These are phyloP conservation scores for Yamadazyma paraphyllophila DNA, from an alignment of 805 yeast species.

Conservation along the genomic window DNA sequence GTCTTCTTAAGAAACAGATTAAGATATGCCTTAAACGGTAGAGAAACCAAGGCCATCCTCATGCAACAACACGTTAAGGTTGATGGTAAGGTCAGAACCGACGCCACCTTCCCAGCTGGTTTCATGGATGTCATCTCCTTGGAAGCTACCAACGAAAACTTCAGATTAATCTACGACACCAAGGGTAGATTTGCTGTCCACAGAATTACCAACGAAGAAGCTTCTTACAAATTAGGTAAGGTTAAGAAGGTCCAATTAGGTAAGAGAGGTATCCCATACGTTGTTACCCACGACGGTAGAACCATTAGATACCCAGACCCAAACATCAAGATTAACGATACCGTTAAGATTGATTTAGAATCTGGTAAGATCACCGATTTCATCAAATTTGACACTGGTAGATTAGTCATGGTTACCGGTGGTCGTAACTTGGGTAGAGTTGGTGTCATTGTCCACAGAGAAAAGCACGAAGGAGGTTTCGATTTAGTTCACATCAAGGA, in stretches of 20 bases:
- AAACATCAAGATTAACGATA: constrained; percentile 92
- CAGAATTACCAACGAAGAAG: constrained; percentile 99
- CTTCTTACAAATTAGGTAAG: constrained; percentile 96
- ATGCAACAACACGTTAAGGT: constrained; percentile 98
- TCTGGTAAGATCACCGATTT: constrained; percentile 80
- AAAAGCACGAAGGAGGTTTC: constrained; percentile 44
- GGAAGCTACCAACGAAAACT: constrained; percentile 98
- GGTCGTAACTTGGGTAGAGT: constrained; percentile 45
- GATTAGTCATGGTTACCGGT: constrained; percentile 43
- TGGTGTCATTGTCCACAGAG: constrained; percentile 43
- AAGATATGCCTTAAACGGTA: constrained; percentile 98
- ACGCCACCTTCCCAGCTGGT: constrained; percentile 98
- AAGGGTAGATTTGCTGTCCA: constrained; percentile 99
- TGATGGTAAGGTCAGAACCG: constrained; percentile 99
- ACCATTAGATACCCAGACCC: constrained; percentile 99
- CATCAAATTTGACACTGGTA: constrained; percentile 41
- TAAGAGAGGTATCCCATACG: constrained; percentile 97
- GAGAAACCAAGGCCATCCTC: constrained; percentile 97
- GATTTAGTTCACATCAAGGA: constrained; percentile 44
- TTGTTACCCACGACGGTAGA: constrained; percentile 99
- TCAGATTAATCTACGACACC: constrained; percentile 97
- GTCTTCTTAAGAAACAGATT: constrained; percentile 98
- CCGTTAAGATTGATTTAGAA: constrained; percentile 95
- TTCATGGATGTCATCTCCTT: constrained; percentile 98
- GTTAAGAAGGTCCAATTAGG: constrained; percentile 98